Percentiles rank a stretch among this genome's conserved stretches.
These are phyloP conservation scores for Solanum medicagineum DNA, from an alignment of 257 asterid species.

Conservation along the genomic window DNA sequence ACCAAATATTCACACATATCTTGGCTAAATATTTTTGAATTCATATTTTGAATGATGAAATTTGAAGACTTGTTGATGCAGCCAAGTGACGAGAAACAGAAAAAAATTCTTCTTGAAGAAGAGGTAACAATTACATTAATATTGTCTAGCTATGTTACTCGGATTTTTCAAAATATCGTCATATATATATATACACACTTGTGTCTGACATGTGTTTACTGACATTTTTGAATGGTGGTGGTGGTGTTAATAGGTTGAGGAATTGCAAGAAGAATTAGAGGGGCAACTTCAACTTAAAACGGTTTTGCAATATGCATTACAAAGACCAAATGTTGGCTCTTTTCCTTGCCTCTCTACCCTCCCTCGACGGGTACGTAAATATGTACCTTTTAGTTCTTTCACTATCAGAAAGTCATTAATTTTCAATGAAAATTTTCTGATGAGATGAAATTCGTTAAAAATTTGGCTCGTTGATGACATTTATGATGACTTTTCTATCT, in stretches of 20 bases:
- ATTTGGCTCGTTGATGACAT: neutral
- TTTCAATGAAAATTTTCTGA: neutral
- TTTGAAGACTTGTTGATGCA: constrained; percentile 86
- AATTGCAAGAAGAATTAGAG: constrained; percentile 47
- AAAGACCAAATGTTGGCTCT: constrained; percentile 48
- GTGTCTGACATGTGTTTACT: neutral
- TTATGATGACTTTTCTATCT: neutral
- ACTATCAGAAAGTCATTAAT: neutral
- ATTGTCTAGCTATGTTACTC: neutral
- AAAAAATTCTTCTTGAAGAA: constrained; percentile 33
- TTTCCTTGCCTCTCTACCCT: constrained; percentile 53
- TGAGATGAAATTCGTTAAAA: neutral
- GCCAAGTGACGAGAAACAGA: constrained; percentile 38
- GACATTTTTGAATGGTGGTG: fast-evolving
- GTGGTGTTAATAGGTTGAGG: constrained; percentile 28
- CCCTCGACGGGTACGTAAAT: constrained; percentile 22
- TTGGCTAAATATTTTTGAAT: neutral
- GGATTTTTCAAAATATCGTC: neutral
- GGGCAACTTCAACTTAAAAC: constrained; percentile 57
- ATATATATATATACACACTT: neutral
- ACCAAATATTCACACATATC: neutral
- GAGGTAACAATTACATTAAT: constrained; percentile 24
- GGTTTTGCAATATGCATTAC: constrained; percentile 62
- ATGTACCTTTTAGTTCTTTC: neutral
- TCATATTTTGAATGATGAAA: constrained; percentile 42